A percentile compares a stretch with the other conserved stretches of the same genome.
Evolutionary conservation across 177 flowering plant genomes (phyloP).

Genomic region (Vitis hybrid): DNA sequence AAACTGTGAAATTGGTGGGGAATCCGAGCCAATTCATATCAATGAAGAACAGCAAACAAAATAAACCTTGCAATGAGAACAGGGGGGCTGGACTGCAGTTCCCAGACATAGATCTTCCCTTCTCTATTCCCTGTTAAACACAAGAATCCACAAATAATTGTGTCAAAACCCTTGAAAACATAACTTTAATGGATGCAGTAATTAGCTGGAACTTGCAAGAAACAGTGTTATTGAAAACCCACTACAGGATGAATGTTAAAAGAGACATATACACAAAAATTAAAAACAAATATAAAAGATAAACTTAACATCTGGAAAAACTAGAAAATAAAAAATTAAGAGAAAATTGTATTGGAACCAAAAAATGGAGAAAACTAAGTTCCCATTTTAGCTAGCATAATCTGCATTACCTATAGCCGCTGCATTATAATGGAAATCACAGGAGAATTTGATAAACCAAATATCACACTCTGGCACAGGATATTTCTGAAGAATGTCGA

Average conservation of each 20-base stretch:
- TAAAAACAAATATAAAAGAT: no score
- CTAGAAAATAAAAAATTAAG: neutral
- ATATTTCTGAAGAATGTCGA: conserved; percentile 91
- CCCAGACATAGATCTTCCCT: conserved; percentile 97
- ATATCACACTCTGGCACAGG: conserved; percentile 98
- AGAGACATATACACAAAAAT: neutral
- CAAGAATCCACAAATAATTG: neutral
- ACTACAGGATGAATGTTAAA: no score
- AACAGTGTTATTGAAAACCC: no score
- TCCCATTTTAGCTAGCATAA: neutral
- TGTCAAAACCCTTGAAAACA: no score
- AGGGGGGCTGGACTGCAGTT: conserved; percentile 93
- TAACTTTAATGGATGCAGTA: no score
- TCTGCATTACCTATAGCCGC: conserved; percentile 70
- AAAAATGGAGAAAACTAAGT: neutral
- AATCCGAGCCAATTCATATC: neutral
- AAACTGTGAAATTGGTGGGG: neutral
- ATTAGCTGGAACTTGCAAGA: no score
- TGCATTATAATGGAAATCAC: conserved; percentile 83
- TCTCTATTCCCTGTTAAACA: conserved; percentile 79
- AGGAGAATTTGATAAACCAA: conserved; percentile 98
- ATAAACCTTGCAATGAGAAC: conserved; percentile 70
- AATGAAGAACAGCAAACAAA: neutral
- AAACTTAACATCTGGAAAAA: neutral
- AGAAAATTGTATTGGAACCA: neutral